These are phyloP conservation scores for Alternaria sp. DNA, from an alignment of 2,329 filamentous ascomycete genomes.

Conservation along the genomic window DNA sequence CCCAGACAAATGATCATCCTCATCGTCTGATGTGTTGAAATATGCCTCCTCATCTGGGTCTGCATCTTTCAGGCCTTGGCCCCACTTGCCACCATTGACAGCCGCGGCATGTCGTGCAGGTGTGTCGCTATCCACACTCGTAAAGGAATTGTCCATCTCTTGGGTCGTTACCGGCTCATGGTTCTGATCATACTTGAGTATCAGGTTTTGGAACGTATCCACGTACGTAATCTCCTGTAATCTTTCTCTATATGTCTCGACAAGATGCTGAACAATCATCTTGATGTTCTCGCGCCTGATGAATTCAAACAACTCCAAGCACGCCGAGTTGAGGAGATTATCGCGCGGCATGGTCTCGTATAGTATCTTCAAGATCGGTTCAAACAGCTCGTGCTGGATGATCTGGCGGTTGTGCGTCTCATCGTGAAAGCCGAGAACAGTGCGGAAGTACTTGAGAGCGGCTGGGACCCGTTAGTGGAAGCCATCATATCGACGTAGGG, in stretches of 20 bases:
- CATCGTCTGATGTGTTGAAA: slow-evolving; percentile 88
- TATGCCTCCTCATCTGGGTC: slow-evolving; percentile 91
- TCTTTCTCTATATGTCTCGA: slow-evolving; percentile 82
- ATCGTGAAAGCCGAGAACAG: slow-evolving; percentile 82
- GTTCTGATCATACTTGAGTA: slow-evolving; percentile 80
- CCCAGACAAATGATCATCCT: slow-evolving; percentile 64
- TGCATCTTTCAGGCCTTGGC: slow-evolving; percentile 78
- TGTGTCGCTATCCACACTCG: slow-evolving; percentile 68
- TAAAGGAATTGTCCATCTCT: slow-evolving; percentile 68
- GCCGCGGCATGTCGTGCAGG: slow-evolving; percentile 50
- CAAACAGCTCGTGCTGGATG: slow-evolving; percentile 79
- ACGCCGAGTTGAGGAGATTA: slow-evolving; percentile 92
- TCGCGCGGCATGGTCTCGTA: slow-evolving; percentile 87
- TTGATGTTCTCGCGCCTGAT: slow-evolving; percentile 71
- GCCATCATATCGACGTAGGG: neutral
- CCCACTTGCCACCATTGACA: slow-evolving; percentile 64
- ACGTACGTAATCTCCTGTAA: slow-evolving; percentile 80
- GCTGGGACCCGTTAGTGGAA: slow-evolving; percentile 58
- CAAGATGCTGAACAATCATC: slow-evolving; percentile 80
- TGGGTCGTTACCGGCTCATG: slow-evolving; percentile 63
- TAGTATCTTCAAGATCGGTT: slow-evolving; percentile 83
- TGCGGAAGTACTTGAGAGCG: slow-evolving; percentile 91
- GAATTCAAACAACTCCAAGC: slow-evolving; percentile 90
- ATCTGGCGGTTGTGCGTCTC: slow-evolving; percentile 90
- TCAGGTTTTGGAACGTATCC: slow-evolving; percentile 79